Base-by-base conservation (phyloP, 805 yeast genomes). In the Phaffomyces antillensis region DNA sequence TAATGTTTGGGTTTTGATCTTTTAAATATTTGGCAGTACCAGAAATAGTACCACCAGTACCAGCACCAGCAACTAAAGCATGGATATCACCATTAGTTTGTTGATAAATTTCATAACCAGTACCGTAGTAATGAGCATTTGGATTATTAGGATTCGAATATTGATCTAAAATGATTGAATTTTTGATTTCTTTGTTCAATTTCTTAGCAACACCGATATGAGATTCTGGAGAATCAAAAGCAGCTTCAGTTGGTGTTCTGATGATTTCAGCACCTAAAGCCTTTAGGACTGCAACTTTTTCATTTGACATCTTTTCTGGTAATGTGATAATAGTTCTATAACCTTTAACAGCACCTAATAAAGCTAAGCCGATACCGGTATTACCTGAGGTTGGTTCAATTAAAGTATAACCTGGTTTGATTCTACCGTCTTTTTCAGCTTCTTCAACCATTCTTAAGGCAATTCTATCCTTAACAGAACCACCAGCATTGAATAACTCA, bases 261-360 rank as follows among this genome's bases (percentile, higher is more conserved):
- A 86, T 82, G 61, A 86, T 86, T 64, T 86, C 95, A 30, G 96
- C 95, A 47, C 96, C 96, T 48, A 86, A 72, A 7, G 95, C 95
- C 65, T 86, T 86, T 63, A 86, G 75, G 7, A 87, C 95, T 40
- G 90, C 79, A 28, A 86, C 95, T 62, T 86, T 86, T 61, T 86
- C 96, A 64, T 86, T 86, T 37, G 91, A 83, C 96, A 86, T 86
- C 69, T 86, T 86, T 70, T 86, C 95, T 16, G 96, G 96, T 53
- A 86, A 73, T 5, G 95, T 86, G 63, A 86, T 86, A 59, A 86
- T 86, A 41, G 91, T 84, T 64, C 91, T 73, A 68, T 86, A 86
- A 41, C 95, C 95, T 60, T 77, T 81, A 37, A 87, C 86, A 36
- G 95, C 95, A 56, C 93, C 96, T 17, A 85, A 79, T 25, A 86